Evolutionary conservation across 257 asterid species (phyloP).

Genomic region (Ligustrum vulgare): DNA sequence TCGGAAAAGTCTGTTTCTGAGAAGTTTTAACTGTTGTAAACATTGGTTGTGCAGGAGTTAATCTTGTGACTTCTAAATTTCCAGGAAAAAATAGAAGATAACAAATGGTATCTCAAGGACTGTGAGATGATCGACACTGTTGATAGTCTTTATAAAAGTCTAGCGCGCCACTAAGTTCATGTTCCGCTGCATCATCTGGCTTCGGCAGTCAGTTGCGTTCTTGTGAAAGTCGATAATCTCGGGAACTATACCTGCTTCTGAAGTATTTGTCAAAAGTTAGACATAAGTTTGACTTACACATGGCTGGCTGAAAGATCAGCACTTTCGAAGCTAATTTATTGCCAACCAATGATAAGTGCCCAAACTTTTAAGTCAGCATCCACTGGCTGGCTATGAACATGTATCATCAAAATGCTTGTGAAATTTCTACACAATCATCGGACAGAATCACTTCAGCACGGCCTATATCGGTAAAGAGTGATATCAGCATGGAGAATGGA

Average conservation of each 20-base stretch:
- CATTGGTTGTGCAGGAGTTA: constrained; percentile 24
- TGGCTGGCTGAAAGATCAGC: constrained; percentile 29
- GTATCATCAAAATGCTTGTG: constrained; percentile 27
- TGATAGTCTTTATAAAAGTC: constrained; percentile 3
- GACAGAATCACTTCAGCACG: constrained; percentile 16
- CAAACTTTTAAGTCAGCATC: constrained; percentile 21
- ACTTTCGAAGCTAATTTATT: constrained; percentile 21
- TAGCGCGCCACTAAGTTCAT: background rate
- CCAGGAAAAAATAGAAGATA: constrained; percentile 5
- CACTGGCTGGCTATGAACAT: constrained; percentile 23
- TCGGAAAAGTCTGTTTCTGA: background rate
- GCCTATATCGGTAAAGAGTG: constrained; percentile 36
- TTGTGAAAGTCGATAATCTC: background rate
- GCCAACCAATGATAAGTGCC: constrained; percentile 12
- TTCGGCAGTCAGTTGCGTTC: background rate
- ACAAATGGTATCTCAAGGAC: constrained; percentile 12
- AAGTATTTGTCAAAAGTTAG: background rate
- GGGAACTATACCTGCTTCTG: background rate
- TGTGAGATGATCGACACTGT: background rate
- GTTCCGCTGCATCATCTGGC: background rate
- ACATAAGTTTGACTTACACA: background rate
- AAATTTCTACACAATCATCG: constrained; percentile 31
- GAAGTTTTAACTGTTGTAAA: background rate
- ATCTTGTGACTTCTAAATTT: constrained; percentile 5
- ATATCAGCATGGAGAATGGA: constrained; percentile 29